Evolutionary conservation across 768 basidiomycete species (phyloP).

Genomic region (Suillus decipiens): DNA sequence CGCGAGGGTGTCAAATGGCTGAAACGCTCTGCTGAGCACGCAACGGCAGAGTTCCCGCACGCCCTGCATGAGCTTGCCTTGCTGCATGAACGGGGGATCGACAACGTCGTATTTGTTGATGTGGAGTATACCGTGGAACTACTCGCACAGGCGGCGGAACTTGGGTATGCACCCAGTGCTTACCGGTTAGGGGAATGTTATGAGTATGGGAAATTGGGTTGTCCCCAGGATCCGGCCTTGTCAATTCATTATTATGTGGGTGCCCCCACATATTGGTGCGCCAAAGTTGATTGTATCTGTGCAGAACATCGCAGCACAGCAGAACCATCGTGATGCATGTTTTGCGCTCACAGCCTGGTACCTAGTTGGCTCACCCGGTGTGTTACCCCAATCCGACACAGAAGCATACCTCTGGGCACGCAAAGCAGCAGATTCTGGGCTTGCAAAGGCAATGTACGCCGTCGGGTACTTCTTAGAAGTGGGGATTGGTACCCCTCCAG

Average conservation of each 20-base stretch:
- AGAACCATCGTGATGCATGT: conserved; percentile 95
- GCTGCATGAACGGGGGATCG: conserved; percentile 95
- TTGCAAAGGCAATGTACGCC: conserved; percentile 97
- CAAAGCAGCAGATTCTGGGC: conserved; percentile 88
- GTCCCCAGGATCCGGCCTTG: conserved; percentile 94
- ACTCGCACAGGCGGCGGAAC: conserved; percentile 91
- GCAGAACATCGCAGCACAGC: conserved; percentile 97
- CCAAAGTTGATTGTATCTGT: conserved; percentile 8
- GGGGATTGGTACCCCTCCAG: conserved; percentile 78
- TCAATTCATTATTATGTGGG: conserved; percentile 98
- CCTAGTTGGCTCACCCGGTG: conserved; percentile 95
- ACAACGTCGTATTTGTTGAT: conserved; percentile 97
- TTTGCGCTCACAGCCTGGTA: conserved; percentile 99
- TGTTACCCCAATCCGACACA: conserved; percentile 96
- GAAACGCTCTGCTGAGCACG: conserved; percentile 93
- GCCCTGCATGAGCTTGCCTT: conserved; percentile 93
- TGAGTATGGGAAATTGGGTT: conserved; percentile 98
- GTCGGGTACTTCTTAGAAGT: conserved; percentile 98
- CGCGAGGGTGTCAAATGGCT: conserved; percentile 99
- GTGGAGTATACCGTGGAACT: conserved; percentile 94
- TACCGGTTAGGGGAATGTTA: conserved; percentile 97
- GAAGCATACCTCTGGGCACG: conserved; percentile 98
- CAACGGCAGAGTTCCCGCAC: conserved; percentile 94
- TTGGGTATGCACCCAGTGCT: conserved; percentile 95
- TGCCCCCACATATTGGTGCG: conserved; percentile 19